Conservation (phyloP, 129 eudicot genomes). For the Arctium minus region DNA sequence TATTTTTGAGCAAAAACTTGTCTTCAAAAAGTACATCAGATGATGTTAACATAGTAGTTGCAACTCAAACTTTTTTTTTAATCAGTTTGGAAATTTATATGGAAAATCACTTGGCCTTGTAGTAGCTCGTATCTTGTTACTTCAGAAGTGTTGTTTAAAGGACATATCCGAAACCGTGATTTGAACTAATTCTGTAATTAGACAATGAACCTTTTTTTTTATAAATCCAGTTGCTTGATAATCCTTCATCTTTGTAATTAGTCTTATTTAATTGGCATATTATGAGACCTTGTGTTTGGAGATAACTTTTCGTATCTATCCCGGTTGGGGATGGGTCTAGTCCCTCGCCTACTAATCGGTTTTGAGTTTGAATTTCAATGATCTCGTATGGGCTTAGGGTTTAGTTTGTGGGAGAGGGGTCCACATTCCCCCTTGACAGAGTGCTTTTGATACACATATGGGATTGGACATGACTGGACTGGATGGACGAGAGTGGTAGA, state of each 20-base stretch:
- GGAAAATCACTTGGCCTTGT: slow-evolving; percentile 7
- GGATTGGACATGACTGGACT: neutral
- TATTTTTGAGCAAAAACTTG: slow-evolving; percentile 27
- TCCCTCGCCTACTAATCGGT: neutral
- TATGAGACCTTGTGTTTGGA: neutral
- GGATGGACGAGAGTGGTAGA: neutral
- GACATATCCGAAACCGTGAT: slow-evolving; percentile 5
- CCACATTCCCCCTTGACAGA: neutral
- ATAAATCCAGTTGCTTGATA: slow-evolving; percentile 9
- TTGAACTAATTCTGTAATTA: slow-evolving; percentile 23
- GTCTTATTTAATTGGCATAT: too few relatives aligned
- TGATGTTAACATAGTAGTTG: slow-evolving; percentile 26
- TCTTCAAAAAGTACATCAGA: slow-evolving; percentile 16
- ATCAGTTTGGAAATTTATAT: slow-evolving; percentile 20
- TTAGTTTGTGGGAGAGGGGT: neutral
- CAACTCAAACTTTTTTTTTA: neutral
- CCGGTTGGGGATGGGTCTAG: neutral
- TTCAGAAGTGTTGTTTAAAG: slow-evolving; percentile 8
- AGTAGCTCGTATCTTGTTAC: slow-evolving; percentile 7
- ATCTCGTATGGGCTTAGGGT: neutral
- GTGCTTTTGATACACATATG: neutral
- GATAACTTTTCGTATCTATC: neutral
- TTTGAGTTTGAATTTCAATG: neutral
- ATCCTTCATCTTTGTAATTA: neutral
- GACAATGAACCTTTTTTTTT: neutral